Base-by-base conservation (phyloP, 148 eudicot genomes). In the Fallopia convolvulus region DNA sequence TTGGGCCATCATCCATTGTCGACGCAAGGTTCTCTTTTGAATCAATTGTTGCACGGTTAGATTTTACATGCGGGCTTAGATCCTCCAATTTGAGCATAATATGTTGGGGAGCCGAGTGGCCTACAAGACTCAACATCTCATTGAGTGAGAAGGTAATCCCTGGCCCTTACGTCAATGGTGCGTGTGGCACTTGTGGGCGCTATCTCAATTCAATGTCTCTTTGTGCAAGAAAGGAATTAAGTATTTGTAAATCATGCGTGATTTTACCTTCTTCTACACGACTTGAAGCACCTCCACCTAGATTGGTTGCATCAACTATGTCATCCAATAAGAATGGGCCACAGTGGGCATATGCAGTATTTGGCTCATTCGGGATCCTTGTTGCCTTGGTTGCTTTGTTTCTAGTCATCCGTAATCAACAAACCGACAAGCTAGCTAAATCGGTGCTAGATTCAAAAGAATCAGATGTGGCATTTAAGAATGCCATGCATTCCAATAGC, bases 71-170 rank as follows among this genome's bases (percentile, higher is more conserved):
- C 75, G 93, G 90, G 15, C 74, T 89, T 70, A 83, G 75, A 20
- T 77, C 82, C 0, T 77, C 82, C 0, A 79, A 42, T 76, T 79
- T 89, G 13, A 79, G 80, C 0, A 4, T 86, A 2, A 33, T 77
- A 32, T 89, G 90, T n/a, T 89, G 93, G 90, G 93, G 93, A 7
- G 17, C 56, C 2, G 89, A 89, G 17, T 85, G 89, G 92, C 78
- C 85, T 61, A 56, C 8, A 20, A 79, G 74, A 49, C 17, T 55
- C 9, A 74, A 39, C 18, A 77, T 78, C 32, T 49, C 74, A n/a
- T 72, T 55, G 50, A 60, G 15, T 47, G 75, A 44, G 4, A 76
- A 18, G 78, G 77, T 87, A 61, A 79, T 87, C 74, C 92, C 92
- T 3, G 89, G 89, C 9, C 84, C 86, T 1, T 89, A 88, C 82